Base-by-base conservation (phyloP, 768 basidiomycete species). In the Galerina marginata region DNA sequence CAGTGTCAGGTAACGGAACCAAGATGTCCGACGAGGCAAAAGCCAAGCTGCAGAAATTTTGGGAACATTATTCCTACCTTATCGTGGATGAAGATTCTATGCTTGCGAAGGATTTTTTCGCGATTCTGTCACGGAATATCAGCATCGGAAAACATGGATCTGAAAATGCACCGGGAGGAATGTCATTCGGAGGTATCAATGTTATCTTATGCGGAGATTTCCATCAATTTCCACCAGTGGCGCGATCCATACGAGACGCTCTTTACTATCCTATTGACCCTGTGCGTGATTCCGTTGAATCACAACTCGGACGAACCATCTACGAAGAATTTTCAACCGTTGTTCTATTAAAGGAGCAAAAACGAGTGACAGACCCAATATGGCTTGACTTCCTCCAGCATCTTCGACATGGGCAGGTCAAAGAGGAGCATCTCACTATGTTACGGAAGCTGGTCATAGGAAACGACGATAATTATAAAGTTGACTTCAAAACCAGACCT, bases 141-240 rank as follows among this genome's bases (percentile, higher is more conserved):
- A 48, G 60, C n/a, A 61, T 72, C n/a, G 63, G 70, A 9, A 51
- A 58, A 46, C 26, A 3, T 26, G 4, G 16, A 20, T 20, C 20
- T 20, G 20, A 20, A 20, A 20, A 37, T 37, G 11, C 0, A 55
- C 20, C 20, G 20, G 20, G 20, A 20, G 20, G 20, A 20, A 20
- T 20, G 20, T 54, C 16, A 29, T 81, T 80, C 63, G 74, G 76
- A 2, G 76, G 77, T 0, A 62, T 80, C 33, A 81, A 72, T 58
- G 64, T 82, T 7, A 74, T 81, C 9, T 29, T 81, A 3, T 64
- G 67, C 16, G 81, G 81, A 0, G 77, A 81, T 57, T 70, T 79
- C 12, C 79, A 81, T 60, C 81, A 82, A 59, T 81, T 82, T 63
- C 80, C 78, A 2, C 79, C 78, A 1, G 78, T 82, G 0, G 70